Evolutionary conservation across 192 early-diverging fungal genomes (phyloP).

Genomic region (Coemansia sp.): DNA sequence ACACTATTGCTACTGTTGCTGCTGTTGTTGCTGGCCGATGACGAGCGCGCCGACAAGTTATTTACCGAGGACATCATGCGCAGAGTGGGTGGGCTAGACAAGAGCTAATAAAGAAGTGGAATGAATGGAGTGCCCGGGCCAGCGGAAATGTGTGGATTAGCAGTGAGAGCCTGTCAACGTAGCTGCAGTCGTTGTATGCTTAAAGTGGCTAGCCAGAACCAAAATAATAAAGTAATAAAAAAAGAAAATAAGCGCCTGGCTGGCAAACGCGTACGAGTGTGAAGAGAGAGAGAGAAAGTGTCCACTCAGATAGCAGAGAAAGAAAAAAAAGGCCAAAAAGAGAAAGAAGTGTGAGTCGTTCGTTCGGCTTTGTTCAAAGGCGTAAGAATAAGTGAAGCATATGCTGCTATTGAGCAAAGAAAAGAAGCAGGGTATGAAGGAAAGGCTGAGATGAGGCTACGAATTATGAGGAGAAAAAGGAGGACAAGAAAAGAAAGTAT

Average conservation of each 20-base stretch:
- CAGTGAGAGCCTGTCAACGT: background rate
- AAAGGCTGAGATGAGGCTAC: background rate
- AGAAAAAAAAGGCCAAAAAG: background rate
- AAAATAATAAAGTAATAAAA: background rate
- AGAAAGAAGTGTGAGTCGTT: background rate
- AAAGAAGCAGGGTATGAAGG: background rate
- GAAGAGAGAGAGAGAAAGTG: background rate
- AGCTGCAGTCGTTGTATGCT: background rate
- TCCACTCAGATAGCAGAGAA: background rate
- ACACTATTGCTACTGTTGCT: conserved; percentile 12
- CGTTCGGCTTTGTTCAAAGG: conserved; percentile 3
- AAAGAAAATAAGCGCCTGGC: background rate
- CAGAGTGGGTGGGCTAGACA: background rate
- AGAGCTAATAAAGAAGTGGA: background rate
- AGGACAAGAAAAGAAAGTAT: background rate
- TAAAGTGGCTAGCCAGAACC: conserved; percentile 1
- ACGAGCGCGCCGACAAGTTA: conserved; percentile 12
- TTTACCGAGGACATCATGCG: conserved; percentile 42
- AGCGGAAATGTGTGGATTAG: background rate
- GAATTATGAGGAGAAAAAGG: background rate
- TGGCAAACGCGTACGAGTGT: background rate
- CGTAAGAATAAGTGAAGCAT: background rate
- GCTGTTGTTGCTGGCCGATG: conserved; percentile 20
- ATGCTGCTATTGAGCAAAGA: background rate
- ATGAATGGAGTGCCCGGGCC: background rate